Conservation (phyloP, 768 basidiomycete species). For the Mycena capillaripes region DNA sequence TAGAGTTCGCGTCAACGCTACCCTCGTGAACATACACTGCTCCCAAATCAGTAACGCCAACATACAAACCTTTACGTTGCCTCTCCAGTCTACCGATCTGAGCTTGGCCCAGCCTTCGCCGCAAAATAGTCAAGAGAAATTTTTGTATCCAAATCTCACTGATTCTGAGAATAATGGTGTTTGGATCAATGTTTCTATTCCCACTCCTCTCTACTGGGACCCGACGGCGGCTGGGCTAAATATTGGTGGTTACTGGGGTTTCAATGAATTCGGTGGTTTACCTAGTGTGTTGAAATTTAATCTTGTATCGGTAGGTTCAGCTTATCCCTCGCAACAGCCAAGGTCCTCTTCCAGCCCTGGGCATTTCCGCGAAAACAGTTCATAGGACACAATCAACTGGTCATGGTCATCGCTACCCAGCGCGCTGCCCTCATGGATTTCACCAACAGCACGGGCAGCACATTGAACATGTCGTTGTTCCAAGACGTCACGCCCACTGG, state of each 20-base stretch:
- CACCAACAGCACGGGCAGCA: slow-evolving; percentile 8
- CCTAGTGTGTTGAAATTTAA: slow-evolving; percentile 5
- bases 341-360: slow-evolving; percentile 15
- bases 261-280: background rate
- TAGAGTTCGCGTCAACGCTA: slow-evolving; percentile 16
- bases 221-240: background rate
- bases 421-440: slow-evolving; percentile 8
- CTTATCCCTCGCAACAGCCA: background rate
- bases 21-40: slow-evolving; percentile 24
- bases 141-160: background rate
- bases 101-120: slow-evolving; percentile 21
- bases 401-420: slow-evolving; percentile 24
- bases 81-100: slow-evolving; percentile 14
- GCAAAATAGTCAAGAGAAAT: background rate
- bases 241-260: slow-evolving; percentile 18
- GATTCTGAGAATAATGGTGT: background rate
- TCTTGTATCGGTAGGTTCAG: background rate
- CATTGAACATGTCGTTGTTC: slow-evolving; percentile 18
- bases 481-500: background rate
- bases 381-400: slow-evolving; percentile 15
- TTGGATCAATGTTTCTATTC: slow-evolving; percentile 31
- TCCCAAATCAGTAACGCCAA: slow-evolving; percentile 26
- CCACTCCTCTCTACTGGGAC: slow-evolving; percentile 20
- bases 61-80: slow-evolving; percentile 21
- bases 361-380: background rate